Percentiles rank a stretch among this genome's conserved stretches.
phyloP scores from a whole-genome alignment of 1,284 basidiomycete genomes.

The Exsudoporus floridanus region DNA sequence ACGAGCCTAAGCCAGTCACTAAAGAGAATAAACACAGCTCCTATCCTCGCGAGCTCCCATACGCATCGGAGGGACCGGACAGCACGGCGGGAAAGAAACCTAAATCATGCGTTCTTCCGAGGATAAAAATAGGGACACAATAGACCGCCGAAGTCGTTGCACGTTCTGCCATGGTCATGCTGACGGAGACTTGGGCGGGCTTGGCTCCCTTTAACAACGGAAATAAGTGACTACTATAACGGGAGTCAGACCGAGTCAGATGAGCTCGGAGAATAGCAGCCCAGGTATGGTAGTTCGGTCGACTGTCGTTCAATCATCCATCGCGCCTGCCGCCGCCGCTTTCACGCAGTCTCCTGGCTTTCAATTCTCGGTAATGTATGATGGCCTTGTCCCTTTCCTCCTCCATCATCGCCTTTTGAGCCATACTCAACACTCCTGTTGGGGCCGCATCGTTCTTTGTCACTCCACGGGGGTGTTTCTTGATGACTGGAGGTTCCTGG shows the following conservation, averaged over 20 bases:
- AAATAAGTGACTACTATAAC: conserved; percentile 4
- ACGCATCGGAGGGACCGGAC: conserved; percentile 3
- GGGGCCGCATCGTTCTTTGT: conserved; percentile 32
- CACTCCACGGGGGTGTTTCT: conserved; percentile 44
- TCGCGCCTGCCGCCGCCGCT: conserved; percentile 10
- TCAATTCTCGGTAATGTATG: conserved; percentile 64
- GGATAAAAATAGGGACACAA: conserved; percentile 8
- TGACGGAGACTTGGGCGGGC: not conserved
- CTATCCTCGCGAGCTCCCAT: not conserved
- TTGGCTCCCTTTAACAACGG: conserved; percentile 1
- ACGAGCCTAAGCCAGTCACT: not conserved
- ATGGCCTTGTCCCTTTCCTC: conserved; percentile 69
- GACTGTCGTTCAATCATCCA: conserved; percentile 4
- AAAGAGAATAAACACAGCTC: not conserved
- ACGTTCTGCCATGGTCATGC: not conserved
- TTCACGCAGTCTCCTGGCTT: conserved; percentile 41
- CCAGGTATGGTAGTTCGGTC: conserved; percentile 10
- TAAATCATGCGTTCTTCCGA: conserved; percentile 1
- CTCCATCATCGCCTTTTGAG: conserved; percentile 73
- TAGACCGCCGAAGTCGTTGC: conserved; percentile 5
- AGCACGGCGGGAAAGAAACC: not conserved
- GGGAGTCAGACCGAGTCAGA: conserved; percentile 1
- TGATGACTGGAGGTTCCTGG: conserved; percentile 59
- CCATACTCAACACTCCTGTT: conserved; percentile 60
- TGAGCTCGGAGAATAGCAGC: not conserved